A percentile compares a stretch with the other conserved stretches of the same genome.
Evolutionary conservation across 1,139 yeast species (phyloP).

Genomic region (Lodderomyces orthopsilosis): DNA sequence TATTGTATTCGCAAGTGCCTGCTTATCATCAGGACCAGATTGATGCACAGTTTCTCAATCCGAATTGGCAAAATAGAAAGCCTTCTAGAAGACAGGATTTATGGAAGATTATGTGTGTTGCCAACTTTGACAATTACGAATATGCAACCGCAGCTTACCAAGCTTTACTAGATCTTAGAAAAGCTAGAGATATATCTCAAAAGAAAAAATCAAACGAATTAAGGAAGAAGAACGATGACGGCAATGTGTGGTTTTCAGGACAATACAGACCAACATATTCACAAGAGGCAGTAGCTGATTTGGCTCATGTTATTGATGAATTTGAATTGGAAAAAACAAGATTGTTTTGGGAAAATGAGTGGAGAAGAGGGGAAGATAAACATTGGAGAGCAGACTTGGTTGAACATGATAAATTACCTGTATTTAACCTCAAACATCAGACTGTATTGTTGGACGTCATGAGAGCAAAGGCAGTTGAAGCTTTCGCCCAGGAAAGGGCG

Average conservation of each 20-base stretch:
- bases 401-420: slow-evolving; percentile 57
- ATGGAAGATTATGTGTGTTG: slow-evolving; percentile 91
- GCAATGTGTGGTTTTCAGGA: slow-evolving; percentile 81
- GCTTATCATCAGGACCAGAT: slow-evolving; percentile 69
- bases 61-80: slow-evolving; percentile 85
- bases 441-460: slow-evolving; percentile 59
- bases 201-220: slow-evolving; percentile 60
- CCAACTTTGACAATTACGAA: slow-evolving; percentile 62
- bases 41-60: slow-evolving; percentile 66
- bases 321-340: slow-evolving; percentile 48
- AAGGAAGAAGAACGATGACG: slow-evolving; percentile 73
- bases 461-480: slow-evolving; percentile 42
- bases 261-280: slow-evolving; percentile 88
- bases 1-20: slow-evolving; percentile 82
- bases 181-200: slow-evolving; percentile 62
- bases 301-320: slow-evolving; percentile 68
- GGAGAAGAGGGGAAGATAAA: slow-evolving; percentile 78
- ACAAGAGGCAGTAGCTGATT: slow-evolving; percentile 90
- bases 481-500: slow-evolving; percentile 23
- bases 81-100: slow-evolving; percentile 81
- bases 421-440: slow-evolving; percentile 64
- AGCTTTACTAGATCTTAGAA: slow-evolving; percentile 70
- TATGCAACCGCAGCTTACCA: slow-evolving; percentile 73
- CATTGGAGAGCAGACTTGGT: slow-evolving; percentile 61
- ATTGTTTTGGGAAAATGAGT: slow-evolving; percentile 76